These are phyloP conservation scores for Acmispon strigosus DNA, from an alignment of 306 rosid species.

Conservation along the genomic window DNA sequence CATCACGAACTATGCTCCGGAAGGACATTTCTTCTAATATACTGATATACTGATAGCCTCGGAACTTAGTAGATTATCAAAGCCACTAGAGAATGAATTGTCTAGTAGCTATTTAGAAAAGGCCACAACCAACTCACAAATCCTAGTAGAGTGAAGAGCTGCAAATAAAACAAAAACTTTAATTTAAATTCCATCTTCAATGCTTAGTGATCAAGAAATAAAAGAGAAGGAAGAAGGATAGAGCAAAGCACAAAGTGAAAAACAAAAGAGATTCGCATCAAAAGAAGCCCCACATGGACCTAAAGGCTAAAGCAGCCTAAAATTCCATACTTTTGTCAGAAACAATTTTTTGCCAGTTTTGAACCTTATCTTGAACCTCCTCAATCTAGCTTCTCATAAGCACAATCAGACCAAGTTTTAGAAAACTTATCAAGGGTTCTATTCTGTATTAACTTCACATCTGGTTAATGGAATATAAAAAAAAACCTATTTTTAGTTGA, in stretches of 20 bases:
- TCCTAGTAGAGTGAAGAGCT: conserved; percentile 25
- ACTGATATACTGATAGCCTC: conserved; percentile 20
- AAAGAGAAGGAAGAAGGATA: conserved; percentile 40
- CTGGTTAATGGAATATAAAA: neutral
- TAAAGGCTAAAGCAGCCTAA: conserved; percentile 63
- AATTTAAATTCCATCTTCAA: conserved; percentile 33
- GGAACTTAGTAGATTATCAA: conserved; percentile 25
- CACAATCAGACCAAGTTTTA: conserved; percentile 14
- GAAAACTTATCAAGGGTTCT: neutral
- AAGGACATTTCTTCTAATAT: conserved; percentile 64
- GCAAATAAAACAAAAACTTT: conserved; percentile 43
- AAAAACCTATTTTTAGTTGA: neutral
- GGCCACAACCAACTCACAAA: conserved; percentile 19
- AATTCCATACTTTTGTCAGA: conserved; percentile 54
- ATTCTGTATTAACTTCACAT: neutral
- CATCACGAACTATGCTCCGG: conserved; percentile 91
- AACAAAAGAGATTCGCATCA: conserved; percentile 57
- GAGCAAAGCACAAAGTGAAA: conserved; percentile 61
- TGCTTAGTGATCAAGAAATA: conserved; percentile 45
- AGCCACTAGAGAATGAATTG: neutral
- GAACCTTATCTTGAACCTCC: conserved; percentile 19
- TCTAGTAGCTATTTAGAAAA: conserved; percentile 14
- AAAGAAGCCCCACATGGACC: conserved; percentile 52
- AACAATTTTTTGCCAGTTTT: conserved; percentile 36
- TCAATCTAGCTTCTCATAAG: conserved; percentile 14